Evolutionary conservation across 2,329 filamentous ascomycete genomes (phyloP).

Genomic region (Amesomyces nigricolor): DNA sequence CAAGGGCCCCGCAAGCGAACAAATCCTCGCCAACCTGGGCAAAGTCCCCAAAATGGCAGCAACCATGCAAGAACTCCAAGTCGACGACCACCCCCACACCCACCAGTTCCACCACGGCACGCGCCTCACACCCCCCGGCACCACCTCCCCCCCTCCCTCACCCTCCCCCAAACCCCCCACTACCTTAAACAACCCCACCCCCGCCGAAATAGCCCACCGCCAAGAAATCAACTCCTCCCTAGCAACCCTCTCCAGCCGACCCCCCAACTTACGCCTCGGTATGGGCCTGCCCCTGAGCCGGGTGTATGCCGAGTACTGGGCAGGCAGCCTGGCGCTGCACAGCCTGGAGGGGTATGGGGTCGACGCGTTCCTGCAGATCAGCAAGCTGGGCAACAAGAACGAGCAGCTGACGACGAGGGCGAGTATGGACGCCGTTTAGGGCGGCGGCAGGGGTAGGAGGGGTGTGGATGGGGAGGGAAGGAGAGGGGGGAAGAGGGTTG

Average conservation of each 20-base stretch:
- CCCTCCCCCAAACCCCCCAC: too few relatives aligned
- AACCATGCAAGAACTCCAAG: slow-evolving; percentile 79
- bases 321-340: slow-evolving; percentile 82
- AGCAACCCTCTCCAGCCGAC: slow-evolving; percentile 71
- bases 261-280: slow-evolving; percentile 80
- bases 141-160: too few relatives aligned
- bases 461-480: not conserved
- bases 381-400: slow-evolving; percentile 95
- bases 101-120: not conserved
- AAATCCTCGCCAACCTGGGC: slow-evolving; percentile 75
- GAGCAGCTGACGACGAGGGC: slow-evolving; percentile 80
- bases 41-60: slow-evolving; percentile 88
- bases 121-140: not conserved
- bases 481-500: not conserved
- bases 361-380: slow-evolving; percentile 93
- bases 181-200: too few relatives aligned
- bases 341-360: slow-evolving; percentile 93
- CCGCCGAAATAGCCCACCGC: slow-evolving; percentile 31
- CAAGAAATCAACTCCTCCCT: slow-evolving; percentile 53
- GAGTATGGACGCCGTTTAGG: slow-evolving; percentile 67
- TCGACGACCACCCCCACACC: slow-evolving; percentile 26
- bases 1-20: slow-evolving; percentile 76
- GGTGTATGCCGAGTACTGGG: slow-evolving; percentile 98
- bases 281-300: slow-evolving; percentile 91
- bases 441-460: slow-evolving; percentile 7